Evolutionary conservation across 306 rosid genomes (phyloP).

Genomic region (Citrullus colocynthis): DNA sequence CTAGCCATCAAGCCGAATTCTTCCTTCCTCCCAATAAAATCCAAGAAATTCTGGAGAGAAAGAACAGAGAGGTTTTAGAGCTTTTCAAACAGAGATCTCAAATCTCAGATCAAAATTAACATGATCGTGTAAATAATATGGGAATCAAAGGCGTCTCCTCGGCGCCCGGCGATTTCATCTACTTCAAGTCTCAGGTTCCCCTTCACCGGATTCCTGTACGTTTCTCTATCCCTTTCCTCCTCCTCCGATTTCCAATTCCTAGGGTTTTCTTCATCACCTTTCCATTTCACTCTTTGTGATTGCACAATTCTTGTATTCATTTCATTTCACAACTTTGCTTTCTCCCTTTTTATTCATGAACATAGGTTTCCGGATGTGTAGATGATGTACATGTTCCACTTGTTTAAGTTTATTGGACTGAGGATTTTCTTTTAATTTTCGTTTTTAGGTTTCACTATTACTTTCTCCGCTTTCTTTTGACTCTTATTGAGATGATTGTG

Average conservation of each 20-base stretch:
- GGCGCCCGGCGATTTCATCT: constrained; percentile 95
- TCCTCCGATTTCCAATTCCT: neutral
- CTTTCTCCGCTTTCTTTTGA: neutral
- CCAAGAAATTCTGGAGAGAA: neutral
- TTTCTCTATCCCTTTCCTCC: neutral
- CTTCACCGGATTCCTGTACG: constrained; percentile 94
- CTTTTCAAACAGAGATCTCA: constrained; percentile 3
- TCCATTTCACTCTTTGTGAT: too few species aligned
- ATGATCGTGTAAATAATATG: constrained; percentile 14
- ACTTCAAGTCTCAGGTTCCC: constrained; percentile 99
- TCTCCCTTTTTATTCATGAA: neutral
- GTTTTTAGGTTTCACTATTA: neutral
- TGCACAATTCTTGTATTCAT: neutral
- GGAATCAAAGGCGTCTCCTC: constrained; percentile 68
- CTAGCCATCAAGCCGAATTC: neutral
- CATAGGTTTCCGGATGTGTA: neutral
- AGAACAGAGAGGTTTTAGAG: constrained; percentile 1
- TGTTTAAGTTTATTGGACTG: neutral
- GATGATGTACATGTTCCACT: neutral
- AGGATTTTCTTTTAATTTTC: neutral
- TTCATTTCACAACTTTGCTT: neutral
- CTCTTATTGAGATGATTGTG: neutral
- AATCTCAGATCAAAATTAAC: constrained; percentile 17
- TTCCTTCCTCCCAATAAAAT: neutral
- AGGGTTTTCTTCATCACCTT: neutral